Conservation (phyloP, 805 yeast species). For the Maudiozyma pseudohumilis region DNA sequence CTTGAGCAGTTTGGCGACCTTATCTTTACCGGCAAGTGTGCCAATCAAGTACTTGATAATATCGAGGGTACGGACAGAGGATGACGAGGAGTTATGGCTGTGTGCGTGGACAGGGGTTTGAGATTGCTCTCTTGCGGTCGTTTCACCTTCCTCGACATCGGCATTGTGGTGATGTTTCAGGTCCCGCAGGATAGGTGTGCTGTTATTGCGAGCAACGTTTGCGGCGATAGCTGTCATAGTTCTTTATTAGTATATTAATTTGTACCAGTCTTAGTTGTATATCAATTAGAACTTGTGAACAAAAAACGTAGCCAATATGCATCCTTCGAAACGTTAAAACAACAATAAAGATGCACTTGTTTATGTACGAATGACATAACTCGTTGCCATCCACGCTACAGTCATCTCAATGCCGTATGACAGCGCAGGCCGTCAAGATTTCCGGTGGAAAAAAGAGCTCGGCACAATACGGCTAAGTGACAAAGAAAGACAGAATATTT, state of each 20-base stretch:
- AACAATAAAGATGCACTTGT: too few species aligned
- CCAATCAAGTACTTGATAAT: conserved; percentile 44
- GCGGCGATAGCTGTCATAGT: background rate
- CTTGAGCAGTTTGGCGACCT: conserved; percentile 54
- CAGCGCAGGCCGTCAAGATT: too few species aligned
- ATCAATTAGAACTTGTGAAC: too few species aligned
- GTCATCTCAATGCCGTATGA: too few species aligned
- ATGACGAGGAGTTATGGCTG: background rate
- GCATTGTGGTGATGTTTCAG: background rate
- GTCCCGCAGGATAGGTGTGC: background rate
- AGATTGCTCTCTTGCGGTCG: background rate
- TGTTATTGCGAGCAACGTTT: background rate
- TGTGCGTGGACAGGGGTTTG: background rate
- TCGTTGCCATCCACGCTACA: too few species aligned
- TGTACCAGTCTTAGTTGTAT: too few species aligned
- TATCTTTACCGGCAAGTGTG: conserved; percentile 59
- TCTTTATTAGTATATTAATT: background rate
- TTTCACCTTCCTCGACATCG: background rate
- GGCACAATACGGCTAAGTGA: background rate
- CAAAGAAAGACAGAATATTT: background rate
- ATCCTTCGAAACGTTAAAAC: too few species aligned
- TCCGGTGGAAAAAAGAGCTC: background rate
- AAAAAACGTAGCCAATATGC: too few species aligned
- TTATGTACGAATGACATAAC: too few species aligned
- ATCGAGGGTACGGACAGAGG: conserved; percentile 27